phyloP scores from a whole-genome alignment of 768 basidiomycete species.

The Pulveroboletus sp. region DNA sequence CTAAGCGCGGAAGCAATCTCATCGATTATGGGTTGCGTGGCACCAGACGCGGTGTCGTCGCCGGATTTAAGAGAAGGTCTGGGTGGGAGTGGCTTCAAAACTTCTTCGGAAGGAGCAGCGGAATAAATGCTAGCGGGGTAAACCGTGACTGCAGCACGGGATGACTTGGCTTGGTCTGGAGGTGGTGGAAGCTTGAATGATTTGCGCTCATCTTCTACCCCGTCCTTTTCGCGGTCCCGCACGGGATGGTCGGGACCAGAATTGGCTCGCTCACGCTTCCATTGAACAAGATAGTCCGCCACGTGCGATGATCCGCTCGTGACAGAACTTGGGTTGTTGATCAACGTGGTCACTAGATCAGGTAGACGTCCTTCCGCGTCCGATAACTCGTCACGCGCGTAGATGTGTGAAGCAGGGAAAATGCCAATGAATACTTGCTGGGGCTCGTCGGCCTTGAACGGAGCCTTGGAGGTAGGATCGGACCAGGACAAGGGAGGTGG shows the following conservation, averaged over 20 bases:
- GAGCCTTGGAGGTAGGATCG: constrained; percentile 52
- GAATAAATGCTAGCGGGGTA: constrained; percentile 78
- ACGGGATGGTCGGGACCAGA: constrained; percentile 24
- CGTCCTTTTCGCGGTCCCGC: constrained; percentile 48
- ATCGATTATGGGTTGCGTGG: constrained; percentile 86
- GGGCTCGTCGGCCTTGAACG: constrained; percentile 66
- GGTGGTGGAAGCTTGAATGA: constrained; percentile 73
- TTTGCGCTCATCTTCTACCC: constrained; percentile 55
- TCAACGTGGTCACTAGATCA: constrained; percentile 63
- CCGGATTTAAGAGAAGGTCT: constrained; percentile 93
- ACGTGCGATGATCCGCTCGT: constrained; percentile 36
- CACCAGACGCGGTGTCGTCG: constrained; percentile 87
- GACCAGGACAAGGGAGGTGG: constrained; percentile 67
- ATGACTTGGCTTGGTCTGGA: constrained; percentile 71
- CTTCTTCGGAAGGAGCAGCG: constrained; percentile 62
- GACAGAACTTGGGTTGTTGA: constrained; percentile 31
- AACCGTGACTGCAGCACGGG: constrained; percentile 68
- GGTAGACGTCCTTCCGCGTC: constrained; percentile 86
- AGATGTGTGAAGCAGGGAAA: constrained; percentile 87
- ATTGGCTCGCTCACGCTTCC: constrained; percentile 37
- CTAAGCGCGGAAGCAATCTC: constrained; percentile 95
- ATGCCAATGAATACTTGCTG: constrained; percentile 94
- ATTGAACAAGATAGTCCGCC: constrained; percentile 45
- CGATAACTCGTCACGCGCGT: constrained; percentile 79
- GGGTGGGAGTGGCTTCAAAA: constrained; percentile 75